These are phyloP conservation scores for Podospora sp. DNA, from an alignment of 495 filamentous ascomycete species.

Conservation along the genomic window DNA sequence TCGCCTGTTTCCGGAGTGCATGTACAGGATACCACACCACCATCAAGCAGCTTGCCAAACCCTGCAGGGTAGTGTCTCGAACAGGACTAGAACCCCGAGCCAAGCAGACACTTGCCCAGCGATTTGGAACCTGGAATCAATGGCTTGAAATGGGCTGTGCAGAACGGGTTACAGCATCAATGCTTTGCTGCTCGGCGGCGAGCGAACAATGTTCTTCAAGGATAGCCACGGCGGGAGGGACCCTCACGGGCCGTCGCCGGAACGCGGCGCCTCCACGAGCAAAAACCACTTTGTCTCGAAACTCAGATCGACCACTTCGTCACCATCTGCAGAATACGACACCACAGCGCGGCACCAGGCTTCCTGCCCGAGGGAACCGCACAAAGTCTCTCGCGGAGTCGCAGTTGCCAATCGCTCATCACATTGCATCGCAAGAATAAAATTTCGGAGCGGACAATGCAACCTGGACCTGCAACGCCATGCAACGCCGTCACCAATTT, in stretches of 20 bases:
- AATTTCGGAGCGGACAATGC: slow-evolving; percentile 23
- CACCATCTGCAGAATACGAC: background rate
- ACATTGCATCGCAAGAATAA: slow-evolving; percentile 13
- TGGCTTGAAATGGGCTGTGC: slow-evolving; percentile 17
- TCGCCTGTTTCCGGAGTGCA: background rate
- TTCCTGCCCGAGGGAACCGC: background rate
- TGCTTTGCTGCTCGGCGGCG: background rate
- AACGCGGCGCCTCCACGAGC: background rate
- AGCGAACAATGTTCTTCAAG: slow-evolving; percentile 3
- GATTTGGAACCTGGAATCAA: slow-evolving; percentile 9
- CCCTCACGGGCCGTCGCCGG: background rate
- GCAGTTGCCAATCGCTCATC: slow-evolving; percentile 5
- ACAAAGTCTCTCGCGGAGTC: background rate
- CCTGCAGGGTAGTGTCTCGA: slow-evolving; percentile 7
- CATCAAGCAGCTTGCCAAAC: background rate
- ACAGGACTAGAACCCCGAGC: slow-evolving; percentile 1
- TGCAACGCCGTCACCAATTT: slow-evolving; percentile 23
- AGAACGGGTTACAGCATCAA: slow-evolving; percentile 4
- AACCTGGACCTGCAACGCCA: slow-evolving; percentile 23
- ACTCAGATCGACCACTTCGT: background rate
- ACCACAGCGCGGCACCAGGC: background rate
- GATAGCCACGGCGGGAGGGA: background rate
- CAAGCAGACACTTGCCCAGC: slow-evolving; percentile 13
- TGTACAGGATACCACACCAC: background rate
- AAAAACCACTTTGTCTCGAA: background rate